Base-by-base conservation (phyloP, 1,284 basidiomycete genomes). In the Puccinia polysora region DNA sequence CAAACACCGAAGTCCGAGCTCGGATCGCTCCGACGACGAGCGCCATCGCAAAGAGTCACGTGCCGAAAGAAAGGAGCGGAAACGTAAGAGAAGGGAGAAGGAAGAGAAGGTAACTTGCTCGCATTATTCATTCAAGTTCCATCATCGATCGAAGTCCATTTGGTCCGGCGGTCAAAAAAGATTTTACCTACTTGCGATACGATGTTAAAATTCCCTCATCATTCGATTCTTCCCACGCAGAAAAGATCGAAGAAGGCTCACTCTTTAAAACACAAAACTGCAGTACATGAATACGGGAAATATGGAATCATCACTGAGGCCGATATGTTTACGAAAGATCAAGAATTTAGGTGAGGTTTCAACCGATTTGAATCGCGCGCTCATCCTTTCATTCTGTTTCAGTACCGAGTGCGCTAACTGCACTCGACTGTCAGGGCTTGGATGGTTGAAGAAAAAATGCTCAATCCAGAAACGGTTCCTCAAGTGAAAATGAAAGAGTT, bases 401-500 rank as follows among this genome's bases (percentile, higher is more conserved):
- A 43, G 40, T 25, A n/a, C 47, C 15, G n/a, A 23, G 28, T 14
- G 25, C 53, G 56, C 45, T 68, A 56, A n/a, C 59, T 69, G 53
- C 53, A 32, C 53, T n/a, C 56, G n/a, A 68, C n/a, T 50, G 47
- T 92, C 80, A 84, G 89, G 67, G 86, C 89, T 1, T 95, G 91
- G 91, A 85, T 94, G 7, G 85, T 94, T 18, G 91, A 93, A 78
- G 91, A 94, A 78, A 86, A 88, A 59, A 89, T 87, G 79, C 83
- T 91, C 76, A 94, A 94, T 79, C 89, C 90, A 0, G 91, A 93
- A 80, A 88, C 87, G 1, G 82, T 91, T 53, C 84, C 87, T 4
- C 91, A 90, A 78, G 89, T 91, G 47, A 88, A 88, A 76, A 87
- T 85, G 74, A 88, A 87, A 81, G 91, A 91, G 76, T 88, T 91